Evolutionary conservation across 208 protist genomes (phyloP), one percentile per base, ranked within the genome.

Genomic region (Acanthamoeba polyphaga): DNA sequence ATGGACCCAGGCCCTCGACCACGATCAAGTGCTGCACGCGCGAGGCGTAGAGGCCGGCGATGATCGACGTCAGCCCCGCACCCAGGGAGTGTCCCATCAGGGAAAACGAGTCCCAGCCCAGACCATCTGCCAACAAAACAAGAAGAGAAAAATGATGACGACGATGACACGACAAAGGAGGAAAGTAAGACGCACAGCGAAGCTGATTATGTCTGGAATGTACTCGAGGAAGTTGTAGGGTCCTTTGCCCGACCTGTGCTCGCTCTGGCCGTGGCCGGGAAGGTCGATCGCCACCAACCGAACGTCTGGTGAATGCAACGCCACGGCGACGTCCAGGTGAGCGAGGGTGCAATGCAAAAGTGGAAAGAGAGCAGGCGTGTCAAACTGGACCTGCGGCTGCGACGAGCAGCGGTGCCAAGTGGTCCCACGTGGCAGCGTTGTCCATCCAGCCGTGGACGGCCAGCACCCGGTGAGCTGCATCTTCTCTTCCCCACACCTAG

Each of bases 191-290:
- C 82, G 17, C 29, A 89, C 82, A 64, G 46, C 51, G 55, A 89
- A 55, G 82, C 82, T 89, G 29, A 89, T 66, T 29, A 89, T 64
- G n/a, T 89, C 82, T 22, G 82, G 82, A 89, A 89, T 89, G 82
- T 89, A 64, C n/a, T 89, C 82, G 5, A 89, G 15, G 29, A 89
- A 64, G 55, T 55, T 55, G 34, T 89, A 89, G 17, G 55, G 55
- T 15, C 51, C 82, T 10, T 64, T 55, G 29, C 55, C 82, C 29
- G 82, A 22, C 29, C 82, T 55, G 82, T 89, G 82, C 49, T 89
- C 27, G 29, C 51, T 66, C 22, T 64, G 24, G 15, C 82, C 82
- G 29, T 89, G 82, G 7, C 82, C 82, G 24, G 55, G 51, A 38
- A 89, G 46, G 82, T 89, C 82, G 29, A 89, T 66, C 46, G 51